A percentile compares a stretch with the other conserved stretches of the same genome.
Evolutionary conservation across 176 grass and related monocot species (phyloP).

Genomic region (Carex cristatella): DNA sequence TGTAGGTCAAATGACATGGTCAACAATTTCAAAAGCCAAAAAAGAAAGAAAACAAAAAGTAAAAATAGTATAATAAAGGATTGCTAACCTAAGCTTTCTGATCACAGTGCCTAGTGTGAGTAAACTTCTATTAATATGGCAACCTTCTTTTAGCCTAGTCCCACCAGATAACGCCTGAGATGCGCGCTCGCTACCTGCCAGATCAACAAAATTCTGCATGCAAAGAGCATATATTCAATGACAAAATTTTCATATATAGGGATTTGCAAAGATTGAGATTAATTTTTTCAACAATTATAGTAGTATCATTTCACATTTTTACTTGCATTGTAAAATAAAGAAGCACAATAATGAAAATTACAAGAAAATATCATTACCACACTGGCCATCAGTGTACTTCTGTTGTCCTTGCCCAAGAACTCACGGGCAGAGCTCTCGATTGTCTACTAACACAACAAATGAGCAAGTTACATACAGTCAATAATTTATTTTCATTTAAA

Average conservation of each 20-base stretch:
- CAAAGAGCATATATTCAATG: slow-evolving; percentile 14
- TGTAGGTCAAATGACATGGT: slow-evolving; percentile 4
- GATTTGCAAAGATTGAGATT: not conserved
- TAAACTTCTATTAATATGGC: slow-evolving; percentile 89
- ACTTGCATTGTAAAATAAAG: not conserved
- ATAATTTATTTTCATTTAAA: slow-evolving; percentile 13
- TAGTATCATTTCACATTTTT: not conserved
- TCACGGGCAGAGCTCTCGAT: slow-evolving; percentile 80
- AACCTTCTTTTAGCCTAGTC: slow-evolving; percentile 89
- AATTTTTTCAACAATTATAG: not conserved
- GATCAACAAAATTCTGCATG: slow-evolving; percentile 88
- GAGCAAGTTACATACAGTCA: slow-evolving; percentile 27
- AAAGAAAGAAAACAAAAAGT: not conserved
- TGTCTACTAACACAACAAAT: slow-evolving; percentile 43
- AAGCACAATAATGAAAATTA: slow-evolving; percentile 16
- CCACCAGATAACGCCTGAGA: slow-evolving; percentile 78
- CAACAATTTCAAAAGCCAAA: not conserved
- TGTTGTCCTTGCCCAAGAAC: slow-evolving; percentile 81
- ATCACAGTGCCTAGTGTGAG: slow-evolving; percentile 83
- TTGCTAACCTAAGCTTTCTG: slow-evolving; percentile 71
- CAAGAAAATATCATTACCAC: slow-evolving; percentile 54
- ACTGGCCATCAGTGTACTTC: slow-evolving; percentile 63
- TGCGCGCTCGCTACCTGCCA: slow-evolving; percentile 81
- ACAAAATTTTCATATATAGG: not conserved
- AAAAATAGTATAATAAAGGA: not conserved